Evolutionary conservation across 73 alveolate genomes (phyloP), one percentile per base, ranked within the genome.

Genomic region (Paramecium pentaurelia): DNA sequence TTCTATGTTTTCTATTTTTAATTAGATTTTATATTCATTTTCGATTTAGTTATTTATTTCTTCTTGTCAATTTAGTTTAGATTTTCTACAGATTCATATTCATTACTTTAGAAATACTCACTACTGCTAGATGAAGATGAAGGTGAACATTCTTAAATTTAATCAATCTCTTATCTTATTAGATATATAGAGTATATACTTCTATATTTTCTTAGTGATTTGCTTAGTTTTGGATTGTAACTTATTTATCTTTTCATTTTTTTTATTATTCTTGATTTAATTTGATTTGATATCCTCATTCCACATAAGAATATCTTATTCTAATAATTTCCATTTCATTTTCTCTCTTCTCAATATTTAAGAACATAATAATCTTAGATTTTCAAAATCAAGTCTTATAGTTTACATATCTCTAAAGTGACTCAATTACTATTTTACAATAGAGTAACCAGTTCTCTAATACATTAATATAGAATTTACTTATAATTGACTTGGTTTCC

Each of bases 371-470:
- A 80, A 49, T 44, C 91, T 40, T 0, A 80, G 75, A 47, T 80
- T 80, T 80, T 80, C 91, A 80, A 80, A 80, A 80, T 80, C 77
- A 14, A 80, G 75, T 28, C 91, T 40, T 32, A 80, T 49, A 18
- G 71, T 80, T 49, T 80, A 30, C 91, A 44, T 44, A n/a, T 80
- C 71, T 47, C 49, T 80, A 42, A 80, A 80, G 49, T 49, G 45
- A 18, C n/a, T 18, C 28, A 80, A 25, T 36, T 80, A 28, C 49
- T 45, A 27, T 47, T 49, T 80, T 4, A 80, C 32, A 2, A 80
- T n/a, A 3, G 71, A 45, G 4, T 25, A 22, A 8, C 91, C 91
- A 45, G 71, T 80, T 80, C 91, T 42, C 84, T 64, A 32, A 0
- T 28, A 64, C 14, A 64, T 64, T 28, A 64, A 28, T 1, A 28